Conservation (phyloP, 2,329 filamentous ascomycete species). For the Fusarium stilboides region DNA sequence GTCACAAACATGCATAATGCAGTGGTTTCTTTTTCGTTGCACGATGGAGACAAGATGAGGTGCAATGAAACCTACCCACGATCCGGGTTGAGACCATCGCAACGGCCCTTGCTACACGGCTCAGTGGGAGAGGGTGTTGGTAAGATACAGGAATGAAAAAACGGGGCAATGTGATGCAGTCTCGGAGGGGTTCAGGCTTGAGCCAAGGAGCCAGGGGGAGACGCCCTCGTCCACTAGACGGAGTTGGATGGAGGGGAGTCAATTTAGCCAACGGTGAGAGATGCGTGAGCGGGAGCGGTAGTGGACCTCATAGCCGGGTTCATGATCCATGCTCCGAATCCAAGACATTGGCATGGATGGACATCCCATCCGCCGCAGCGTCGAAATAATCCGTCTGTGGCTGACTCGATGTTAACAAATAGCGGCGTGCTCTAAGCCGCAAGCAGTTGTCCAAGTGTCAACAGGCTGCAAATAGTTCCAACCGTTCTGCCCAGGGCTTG, state of each 20-base stretch:
- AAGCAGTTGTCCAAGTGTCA: constrained; percentile 31
- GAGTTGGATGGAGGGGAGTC: constrained; percentile 22
- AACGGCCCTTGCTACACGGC: constrained; percentile 19
- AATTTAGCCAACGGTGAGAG: constrained; percentile 40
- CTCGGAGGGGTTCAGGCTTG: constrained; percentile 21
- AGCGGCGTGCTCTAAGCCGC: constrained; percentile 35
- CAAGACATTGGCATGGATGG: constrained; percentile 40
- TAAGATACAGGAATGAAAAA: constrained; percentile 7
- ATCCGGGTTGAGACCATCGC: constrained; percentile 37
- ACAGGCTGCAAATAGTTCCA: constrained; percentile 34
- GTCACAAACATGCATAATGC: neutral
- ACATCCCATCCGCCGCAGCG: constrained; percentile 23
- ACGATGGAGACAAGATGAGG: constrained; percentile 40
- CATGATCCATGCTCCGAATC: constrained; percentile 30
- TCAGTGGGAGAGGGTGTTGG: constrained; percentile 1
- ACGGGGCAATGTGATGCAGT: constrained; percentile 16
- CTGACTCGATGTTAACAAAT: constrained; percentile 37
- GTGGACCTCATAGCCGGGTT: constrained; percentile 32
- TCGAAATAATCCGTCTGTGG: constrained; percentile 35
- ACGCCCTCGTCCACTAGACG: neutral
- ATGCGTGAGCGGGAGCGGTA: constrained; percentile 39
- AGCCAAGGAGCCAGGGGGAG: constrained; percentile 9
- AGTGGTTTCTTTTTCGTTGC: constrained; percentile 19
- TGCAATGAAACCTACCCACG: constrained; percentile 39
- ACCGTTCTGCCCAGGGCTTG: constrained; percentile 25